Evolutionary conservation across 371 early-diverging fungal genomes (phyloP).

Genomic region (Lichtheimia ramosa): DNA sequence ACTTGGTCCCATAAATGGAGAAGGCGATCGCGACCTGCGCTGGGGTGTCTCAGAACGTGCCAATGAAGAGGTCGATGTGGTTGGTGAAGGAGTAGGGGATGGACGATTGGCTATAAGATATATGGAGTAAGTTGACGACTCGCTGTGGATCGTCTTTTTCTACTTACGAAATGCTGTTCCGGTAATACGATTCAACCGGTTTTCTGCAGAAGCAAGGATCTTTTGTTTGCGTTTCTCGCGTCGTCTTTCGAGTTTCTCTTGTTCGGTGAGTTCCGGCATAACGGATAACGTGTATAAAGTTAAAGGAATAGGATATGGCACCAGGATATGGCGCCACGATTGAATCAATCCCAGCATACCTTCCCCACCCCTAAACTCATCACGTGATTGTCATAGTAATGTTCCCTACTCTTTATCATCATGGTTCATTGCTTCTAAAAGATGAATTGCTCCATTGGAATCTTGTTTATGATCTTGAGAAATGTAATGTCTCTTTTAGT

Average conservation of each 20-base stretch:
- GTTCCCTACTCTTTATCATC: too few species aligned
- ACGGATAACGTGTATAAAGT: not conserved
- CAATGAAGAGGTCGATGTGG: conserved; percentile 25
- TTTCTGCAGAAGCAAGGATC: conserved; percentile 59
- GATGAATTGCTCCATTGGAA: not conserved
- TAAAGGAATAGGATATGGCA: not conserved
- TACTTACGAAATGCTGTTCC: conserved; percentile 48
- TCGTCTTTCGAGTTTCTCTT: conserved; percentile 55
- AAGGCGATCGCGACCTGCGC: conserved; percentile 19
- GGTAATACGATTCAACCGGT: conserved; percentile 58
- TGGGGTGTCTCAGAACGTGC: conserved; percentile 13
- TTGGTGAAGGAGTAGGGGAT: conserved; percentile 35
- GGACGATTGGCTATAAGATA: conserved; percentile 21
- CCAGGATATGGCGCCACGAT: too few species aligned
- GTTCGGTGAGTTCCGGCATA: conserved; percentile 46
- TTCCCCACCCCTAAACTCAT: too few species aligned
- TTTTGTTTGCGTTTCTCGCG: conserved; percentile 60
- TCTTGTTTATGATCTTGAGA: not conserved
- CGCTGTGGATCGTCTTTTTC: not conserved
- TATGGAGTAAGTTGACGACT: not conserved
- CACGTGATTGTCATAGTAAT: too few species aligned
- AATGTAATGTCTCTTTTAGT: conserved; percentile 3
- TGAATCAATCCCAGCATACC: too few species aligned
- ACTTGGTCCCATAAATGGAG: conserved; percentile 10
- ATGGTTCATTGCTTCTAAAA: not conserved